These are phyloP conservation scores for Ustulina deusta DNA, from an alignment of 2,329 filamentous ascomycete genomes.

Conservation along the genomic window DNA sequence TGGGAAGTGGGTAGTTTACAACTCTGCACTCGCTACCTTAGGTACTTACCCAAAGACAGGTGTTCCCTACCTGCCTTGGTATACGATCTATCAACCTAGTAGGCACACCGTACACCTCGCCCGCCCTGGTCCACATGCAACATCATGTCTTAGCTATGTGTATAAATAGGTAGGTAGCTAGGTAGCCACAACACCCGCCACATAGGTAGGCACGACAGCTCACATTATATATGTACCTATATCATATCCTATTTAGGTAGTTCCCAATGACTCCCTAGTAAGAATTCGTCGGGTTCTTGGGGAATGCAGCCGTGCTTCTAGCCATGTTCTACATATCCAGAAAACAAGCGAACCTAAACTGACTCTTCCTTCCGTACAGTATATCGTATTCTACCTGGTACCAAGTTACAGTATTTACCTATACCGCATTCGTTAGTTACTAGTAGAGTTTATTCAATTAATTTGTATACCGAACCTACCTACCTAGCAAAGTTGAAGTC, in stretches of 20 bases:
- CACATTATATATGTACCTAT: neutral
- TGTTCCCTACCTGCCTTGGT: no score
- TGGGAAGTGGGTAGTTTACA: neutral
- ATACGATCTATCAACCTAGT: no score
- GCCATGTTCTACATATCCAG: neutral
- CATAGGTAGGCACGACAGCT: neutral
- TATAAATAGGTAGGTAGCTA: no score
- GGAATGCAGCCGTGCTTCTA: neutral
- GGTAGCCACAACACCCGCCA: conserved; percentile 9
- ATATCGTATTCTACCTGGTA: neutral
- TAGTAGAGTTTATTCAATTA: no score
- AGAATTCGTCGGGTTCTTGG: neutral
- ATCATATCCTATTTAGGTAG: neutral
- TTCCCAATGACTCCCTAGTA: neutral
- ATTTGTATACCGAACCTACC: no score
- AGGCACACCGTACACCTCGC: neutral
- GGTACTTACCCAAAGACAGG: no score
- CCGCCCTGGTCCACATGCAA: neutral
- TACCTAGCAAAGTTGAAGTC: no score
- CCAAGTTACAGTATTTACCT: neutral
- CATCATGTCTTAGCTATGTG: neutral
- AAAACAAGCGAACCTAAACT: neutral
- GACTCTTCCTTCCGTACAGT: neutral
- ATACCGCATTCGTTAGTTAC: neutral
- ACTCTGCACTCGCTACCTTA: neutral